These are phyloP conservation scores for Catharanthus roseus DNA, from an alignment of 257 asterid genomes.

Conservation along the genomic window DNA sequence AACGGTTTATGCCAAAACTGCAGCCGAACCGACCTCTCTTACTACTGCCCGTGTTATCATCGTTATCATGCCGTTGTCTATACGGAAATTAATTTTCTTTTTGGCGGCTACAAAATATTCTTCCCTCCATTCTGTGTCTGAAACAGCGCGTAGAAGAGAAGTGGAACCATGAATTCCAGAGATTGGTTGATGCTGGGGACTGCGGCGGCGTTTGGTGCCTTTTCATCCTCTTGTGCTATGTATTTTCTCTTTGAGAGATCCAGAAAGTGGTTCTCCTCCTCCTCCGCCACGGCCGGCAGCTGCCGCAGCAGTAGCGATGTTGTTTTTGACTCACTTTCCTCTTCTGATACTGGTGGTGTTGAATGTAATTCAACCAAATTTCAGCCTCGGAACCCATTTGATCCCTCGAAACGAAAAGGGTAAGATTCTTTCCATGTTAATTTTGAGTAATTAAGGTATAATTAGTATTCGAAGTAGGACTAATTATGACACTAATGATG, in stretches of 20 bases:
- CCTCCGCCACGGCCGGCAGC: neutral
- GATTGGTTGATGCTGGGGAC: constrained; percentile 51
- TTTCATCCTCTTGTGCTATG: constrained; percentile 45
- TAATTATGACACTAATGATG: neutral
- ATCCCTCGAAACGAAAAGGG: constrained; percentile 75
- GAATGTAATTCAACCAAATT: constrained; percentile 18
- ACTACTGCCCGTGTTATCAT: neutral
- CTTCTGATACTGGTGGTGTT: constrained; percentile 1
- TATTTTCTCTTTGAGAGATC: constrained; percentile 32
- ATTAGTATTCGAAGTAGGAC: neutral
- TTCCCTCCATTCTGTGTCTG: neutral
- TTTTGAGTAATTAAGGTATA: neutral
- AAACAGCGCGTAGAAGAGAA: neutral
- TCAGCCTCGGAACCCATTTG: constrained; percentile 53
- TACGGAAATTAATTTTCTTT: too few relatives aligned
- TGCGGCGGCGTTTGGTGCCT: constrained; percentile 60
- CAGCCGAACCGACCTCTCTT: neutral
- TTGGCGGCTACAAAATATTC: neutral
- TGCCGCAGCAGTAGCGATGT: constrained; percentile 10
- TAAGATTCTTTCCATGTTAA: constrained; percentile 18
- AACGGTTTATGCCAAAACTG: neutral
- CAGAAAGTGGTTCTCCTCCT: constrained; percentile 17
- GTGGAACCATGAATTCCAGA: constrained; percentile 47
- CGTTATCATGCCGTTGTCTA: neutral
- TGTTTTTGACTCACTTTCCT: neutral